Percentiles rank a stretch among this genome's conserved stretches.
Conservation (phyloP, 2,329 filamentous ascomycete species). For the Clonostachys sp. region DNA sequence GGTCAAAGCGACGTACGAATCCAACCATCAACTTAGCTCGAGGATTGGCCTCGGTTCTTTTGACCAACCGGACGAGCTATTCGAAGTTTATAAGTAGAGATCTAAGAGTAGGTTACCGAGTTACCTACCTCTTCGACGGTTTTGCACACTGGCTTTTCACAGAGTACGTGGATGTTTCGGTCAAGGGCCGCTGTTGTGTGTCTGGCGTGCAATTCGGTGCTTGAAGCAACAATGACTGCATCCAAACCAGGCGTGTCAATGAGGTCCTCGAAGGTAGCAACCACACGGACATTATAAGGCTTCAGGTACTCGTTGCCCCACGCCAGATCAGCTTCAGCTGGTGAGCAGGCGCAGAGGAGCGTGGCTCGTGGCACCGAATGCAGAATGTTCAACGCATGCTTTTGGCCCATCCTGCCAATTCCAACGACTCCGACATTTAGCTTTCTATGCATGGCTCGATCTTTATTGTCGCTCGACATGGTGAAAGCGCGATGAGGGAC, state of each 20-base stretch:
- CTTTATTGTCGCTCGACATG: too few relatives aligned
- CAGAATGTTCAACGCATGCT: constrained; percentile 44
- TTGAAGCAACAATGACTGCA: constrained; percentile 32
- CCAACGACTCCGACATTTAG: constrained; percentile 40
- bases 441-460: constrained; percentile 8
- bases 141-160: constrained; percentile 56
- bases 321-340: constrained; percentile 32
- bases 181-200: constrained; percentile 52
- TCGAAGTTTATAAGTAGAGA: constrained; percentile 33
- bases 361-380: constrained; percentile 37
- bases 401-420: constrained; percentile 46
- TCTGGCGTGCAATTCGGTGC: constrained; percentile 50
- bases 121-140: constrained; percentile 50
- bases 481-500: too few relatives aligned
- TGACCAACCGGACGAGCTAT: constrained; percentile 35
- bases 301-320: constrained; percentile 38
- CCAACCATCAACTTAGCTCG: constrained; percentile 57
- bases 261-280: constrained; percentile 39
- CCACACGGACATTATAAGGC: constrained; percentile 36
- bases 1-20: constrained; percentile 47
- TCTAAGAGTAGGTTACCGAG: constrained; percentile 12
- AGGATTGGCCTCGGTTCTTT: constrained; percentile 48
- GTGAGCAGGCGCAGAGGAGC: constrained; percentile 43
- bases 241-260: constrained; percentile 32
- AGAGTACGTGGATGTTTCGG: constrained; percentile 49